phyloP scores from a whole-genome alignment of 169 alveolate genomes.

The Plasmodium gonderi region DNA sequence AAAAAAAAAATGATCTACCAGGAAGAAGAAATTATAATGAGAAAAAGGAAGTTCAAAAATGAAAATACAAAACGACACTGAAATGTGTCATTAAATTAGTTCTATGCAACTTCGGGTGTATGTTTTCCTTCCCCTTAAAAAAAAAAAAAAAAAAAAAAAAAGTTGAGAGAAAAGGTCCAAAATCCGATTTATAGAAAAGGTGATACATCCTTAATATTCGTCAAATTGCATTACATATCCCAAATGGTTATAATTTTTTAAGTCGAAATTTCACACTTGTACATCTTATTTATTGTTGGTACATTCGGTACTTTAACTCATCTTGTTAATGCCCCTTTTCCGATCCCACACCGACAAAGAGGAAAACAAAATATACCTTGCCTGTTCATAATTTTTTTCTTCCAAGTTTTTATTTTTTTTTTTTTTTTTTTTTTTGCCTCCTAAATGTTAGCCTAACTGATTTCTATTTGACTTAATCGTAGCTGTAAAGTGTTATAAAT shows the following conservation, averaged over 20 bases:
- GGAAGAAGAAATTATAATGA: not conserved
- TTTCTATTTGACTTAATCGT: too few species aligned
- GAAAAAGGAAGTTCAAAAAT: too few species aligned
- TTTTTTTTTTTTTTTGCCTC: too few species aligned
- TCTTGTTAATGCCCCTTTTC: not conserved
- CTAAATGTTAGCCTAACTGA: too few species aligned
- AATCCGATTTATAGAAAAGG: too few species aligned
- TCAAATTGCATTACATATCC: not conserved
- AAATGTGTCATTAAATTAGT: not conserved
- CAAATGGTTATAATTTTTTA: not conserved
- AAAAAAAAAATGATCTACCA: too few species aligned
- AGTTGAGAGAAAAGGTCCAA: not conserved
- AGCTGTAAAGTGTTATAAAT: too few species aligned
- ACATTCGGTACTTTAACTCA: not conserved
- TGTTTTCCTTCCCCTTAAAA: not conserved
- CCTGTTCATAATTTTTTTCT: slow-evolving; percentile 20
- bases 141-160: not conserved
- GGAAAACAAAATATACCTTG: not conserved
- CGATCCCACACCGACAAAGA: not conserved
- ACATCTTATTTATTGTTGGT: not conserved
- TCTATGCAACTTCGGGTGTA: not conserved
- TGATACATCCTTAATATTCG: not conserved
- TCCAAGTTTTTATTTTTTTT: not conserved
- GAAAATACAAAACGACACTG: not conserved
- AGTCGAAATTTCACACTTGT: not conserved